A percentile compares a stretch with the other conserved stretches of the same genome.
Conservation (phyloP, 2,329 filamentous ascomycete species). For the Diaporthe batatas region DNA sequence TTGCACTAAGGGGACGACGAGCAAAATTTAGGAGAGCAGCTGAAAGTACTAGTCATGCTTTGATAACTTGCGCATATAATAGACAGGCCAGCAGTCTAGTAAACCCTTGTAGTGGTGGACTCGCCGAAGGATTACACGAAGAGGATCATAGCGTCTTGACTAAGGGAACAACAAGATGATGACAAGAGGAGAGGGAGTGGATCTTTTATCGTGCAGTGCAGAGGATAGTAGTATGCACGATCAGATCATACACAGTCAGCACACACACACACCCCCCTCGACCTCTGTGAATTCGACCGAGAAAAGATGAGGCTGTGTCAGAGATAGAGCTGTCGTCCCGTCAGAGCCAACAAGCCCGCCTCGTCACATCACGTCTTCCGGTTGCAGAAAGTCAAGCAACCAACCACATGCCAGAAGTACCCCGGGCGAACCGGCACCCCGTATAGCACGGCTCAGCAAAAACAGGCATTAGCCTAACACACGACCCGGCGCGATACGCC, state of each 20-base stretch:
- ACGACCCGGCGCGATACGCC: not conserved
- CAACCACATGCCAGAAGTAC: not conserved
- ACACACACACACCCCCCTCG: not conserved
- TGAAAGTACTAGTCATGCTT: not conserved
- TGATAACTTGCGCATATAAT: not conserved
- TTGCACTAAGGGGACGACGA: not conserved
- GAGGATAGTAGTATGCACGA: not conserved
- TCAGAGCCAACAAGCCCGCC: not conserved
- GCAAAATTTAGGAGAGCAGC: not conserved
- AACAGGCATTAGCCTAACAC: not conserved
- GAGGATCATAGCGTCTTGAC: conserved; percentile 11
- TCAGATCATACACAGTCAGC: conserved; percentile 10
- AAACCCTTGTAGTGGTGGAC: conserved; percentile 4
- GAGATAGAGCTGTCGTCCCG: conserved; percentile 5
- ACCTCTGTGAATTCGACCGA: not conserved
- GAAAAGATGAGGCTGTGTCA: conserved; percentile 25
- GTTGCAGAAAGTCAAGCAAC: not conserved
- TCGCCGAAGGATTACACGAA: conserved; percentile 25
- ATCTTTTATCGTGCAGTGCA: conserved; percentile 13
- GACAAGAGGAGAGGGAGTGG: conserved; percentile 4
- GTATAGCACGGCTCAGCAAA: conserved; percentile 3
- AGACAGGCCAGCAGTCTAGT: conserved; percentile 5
- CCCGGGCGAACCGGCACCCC: not conserved
- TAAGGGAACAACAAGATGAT: conserved; percentile 2
- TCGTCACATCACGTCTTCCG: conserved; percentile 20